Conservation (phyloP, 495 filamentous ascomycete species). For the Polyplosphaeria fusca region DNA sequence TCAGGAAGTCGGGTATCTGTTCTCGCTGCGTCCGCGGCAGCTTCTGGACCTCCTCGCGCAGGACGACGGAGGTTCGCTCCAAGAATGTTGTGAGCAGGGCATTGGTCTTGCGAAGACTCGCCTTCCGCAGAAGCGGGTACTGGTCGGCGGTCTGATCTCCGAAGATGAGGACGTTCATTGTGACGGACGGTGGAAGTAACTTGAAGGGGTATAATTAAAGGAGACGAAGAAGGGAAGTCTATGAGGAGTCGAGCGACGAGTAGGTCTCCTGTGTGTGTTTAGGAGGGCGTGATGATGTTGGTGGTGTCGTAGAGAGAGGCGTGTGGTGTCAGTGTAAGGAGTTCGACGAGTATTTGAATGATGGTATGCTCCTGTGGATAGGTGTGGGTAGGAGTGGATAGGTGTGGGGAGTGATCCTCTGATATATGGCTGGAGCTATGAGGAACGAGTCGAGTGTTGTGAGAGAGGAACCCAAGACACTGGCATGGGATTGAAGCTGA, state of each 20-base stretch:
- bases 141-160: constrained; percentile 79
- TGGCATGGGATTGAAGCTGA: constrained; percentile 14
- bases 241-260: not conserved
- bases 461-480: constrained; percentile 21
- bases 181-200: constrained; percentile 14
- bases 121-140: constrained; percentile 60
- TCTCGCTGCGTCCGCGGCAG: constrained; percentile 59
- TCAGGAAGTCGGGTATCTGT: constrained; percentile 65
- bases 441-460: constrained; percentile 6
- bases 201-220: constrained; percentile 22
- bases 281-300: not conserved
- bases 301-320: constrained; percentile 16
- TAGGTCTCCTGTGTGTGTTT: not conserved
- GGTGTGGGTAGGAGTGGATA: too few species aligned
- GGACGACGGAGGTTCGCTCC: constrained; percentile 56
- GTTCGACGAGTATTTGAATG: too few species aligned
- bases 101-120: constrained; percentile 63
- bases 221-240: not conserved
- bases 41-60: constrained; percentile 61
- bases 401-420: constrained; percentile 11
- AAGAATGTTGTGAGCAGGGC: constrained; percentile 64
- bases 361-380: constrained; percentile 8
- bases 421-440: constrained; percentile 11
- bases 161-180: constrained; percentile 50
- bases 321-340: too few species aligned